Conservation (phyloP, 495 filamentous ascomycete genomes). For the Talaromyces thailandensis region DNA sequence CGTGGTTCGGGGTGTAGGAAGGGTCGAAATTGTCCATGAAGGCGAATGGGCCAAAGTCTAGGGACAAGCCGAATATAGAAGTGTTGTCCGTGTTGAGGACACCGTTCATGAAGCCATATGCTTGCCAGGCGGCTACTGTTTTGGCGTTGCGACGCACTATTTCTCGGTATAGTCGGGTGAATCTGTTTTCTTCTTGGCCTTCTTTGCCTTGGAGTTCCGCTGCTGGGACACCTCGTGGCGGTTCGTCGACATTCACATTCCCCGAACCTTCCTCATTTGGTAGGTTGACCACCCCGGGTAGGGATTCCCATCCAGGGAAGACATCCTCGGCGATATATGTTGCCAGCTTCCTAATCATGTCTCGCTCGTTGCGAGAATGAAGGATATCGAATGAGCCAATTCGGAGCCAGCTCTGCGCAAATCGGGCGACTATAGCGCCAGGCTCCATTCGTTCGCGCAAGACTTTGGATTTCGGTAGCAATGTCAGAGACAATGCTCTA, state of each 20-base stretch:
- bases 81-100: slow-evolving; percentile 97
- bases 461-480: slow-evolving; percentile 64
- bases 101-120: slow-evolving; percentile 96
- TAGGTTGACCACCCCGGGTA: slow-evolving; percentile 47
- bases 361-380: slow-evolving; percentile 70
- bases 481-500: slow-evolving; percentile 70
- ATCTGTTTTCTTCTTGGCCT: slow-evolving; percentile 71
- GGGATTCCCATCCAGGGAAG: slow-evolving; percentile 70
- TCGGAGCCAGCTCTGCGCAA: slow-evolving; percentile 85
- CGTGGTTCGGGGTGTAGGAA: slow-evolving; percentile 91
- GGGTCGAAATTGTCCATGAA: slow-evolving; percentile 96
- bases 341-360: slow-evolving; percentile 59
- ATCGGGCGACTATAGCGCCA: slow-evolving; percentile 83
- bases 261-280: slow-evolving; percentile 25
- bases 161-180: slow-evolving; percentile 77
- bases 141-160: slow-evolving; percentile 77
- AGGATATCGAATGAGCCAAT: slow-evolving; percentile 93
- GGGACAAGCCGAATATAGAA: slow-evolving; percentile 74
- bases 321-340: slow-evolving; percentile 82
- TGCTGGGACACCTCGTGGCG: slow-evolving; percentile 40
- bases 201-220: slow-evolving; percentile 53
- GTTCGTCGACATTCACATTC: slow-evolving; percentile 25
- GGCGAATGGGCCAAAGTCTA: slow-evolving; percentile 94
- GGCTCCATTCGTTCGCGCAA: slow-evolving; percentile 80
- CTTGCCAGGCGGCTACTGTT: slow-evolving; percentile 91